phyloP scores from a whole-genome alignment of 2,329 filamentous ascomycete genomes.

The Phoma sp. region DNA sequence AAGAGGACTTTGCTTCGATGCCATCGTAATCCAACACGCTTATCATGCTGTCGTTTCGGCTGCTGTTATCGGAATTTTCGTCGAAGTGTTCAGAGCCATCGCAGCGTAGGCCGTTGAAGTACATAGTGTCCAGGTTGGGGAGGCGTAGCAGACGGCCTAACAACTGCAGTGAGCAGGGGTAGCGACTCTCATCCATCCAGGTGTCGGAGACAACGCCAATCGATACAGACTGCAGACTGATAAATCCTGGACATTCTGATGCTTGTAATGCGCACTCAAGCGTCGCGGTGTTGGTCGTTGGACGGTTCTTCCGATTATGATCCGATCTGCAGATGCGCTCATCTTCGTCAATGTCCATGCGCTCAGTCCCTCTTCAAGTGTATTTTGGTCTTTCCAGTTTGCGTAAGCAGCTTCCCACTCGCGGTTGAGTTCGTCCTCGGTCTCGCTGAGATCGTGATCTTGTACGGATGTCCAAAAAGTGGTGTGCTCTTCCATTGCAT shows the following conservation, averaged over 20 bases:
- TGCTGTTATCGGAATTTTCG: neutral
- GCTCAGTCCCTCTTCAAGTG: neutral
- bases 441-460: neutral
- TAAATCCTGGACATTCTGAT: neutral
- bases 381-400: neutral
- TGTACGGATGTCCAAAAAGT: too few species aligned
- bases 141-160: neutral
- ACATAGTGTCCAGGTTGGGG: neutral
- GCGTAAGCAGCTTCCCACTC: neutral
- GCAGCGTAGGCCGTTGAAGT: conserved; percentile 3
- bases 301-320: too few species aligned
- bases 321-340: too few species aligned
- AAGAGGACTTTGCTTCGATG: neutral
- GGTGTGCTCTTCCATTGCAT: neutral
- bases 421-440: neutral
- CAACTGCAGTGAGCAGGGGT: neutral
- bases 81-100: neutral
- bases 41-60: neutral
- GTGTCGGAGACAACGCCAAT: neutral
- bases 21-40: neutral
- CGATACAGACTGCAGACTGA: neutral
- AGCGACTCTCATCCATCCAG: conserved; percentile 1
- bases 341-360: neutral
- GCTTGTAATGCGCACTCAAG: too few species aligned
- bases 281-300: too few species aligned